Base-by-base conservation (phyloP, 768 basidiomycete species). In the Russula abietina region DNA sequence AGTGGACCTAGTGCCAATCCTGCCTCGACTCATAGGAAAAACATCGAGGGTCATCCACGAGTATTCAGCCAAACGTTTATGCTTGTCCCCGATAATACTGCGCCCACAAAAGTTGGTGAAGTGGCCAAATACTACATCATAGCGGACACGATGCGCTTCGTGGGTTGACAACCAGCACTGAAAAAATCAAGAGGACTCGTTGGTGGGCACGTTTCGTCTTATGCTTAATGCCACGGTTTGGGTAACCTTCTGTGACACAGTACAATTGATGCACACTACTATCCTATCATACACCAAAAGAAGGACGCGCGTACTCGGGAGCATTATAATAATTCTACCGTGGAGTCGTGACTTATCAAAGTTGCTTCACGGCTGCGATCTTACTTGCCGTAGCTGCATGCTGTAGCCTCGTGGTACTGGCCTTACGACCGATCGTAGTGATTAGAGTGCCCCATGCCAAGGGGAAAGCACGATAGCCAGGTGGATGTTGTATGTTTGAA, bases 11-110 rank as follows among this genome's bases (percentile, higher is more conserved):
- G 76, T 24, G 82, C 81, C 28, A 88, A 89, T 70, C 85, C 81
- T 33, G 72, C 76, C 48, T 78, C 80, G 1, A 77, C 80, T 16
- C 72, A 72, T 38, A 80, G 78, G 22, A 76, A 70, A 49, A 70
- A 61, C 12, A 69, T 86, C 19, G 91, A 93, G 59, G 88, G 84
- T 12, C 89, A 91, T 43, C 86, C 91, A 9, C 83, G 91, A 43
- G 89, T 92, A 55, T 93, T 93, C 74, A 87, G 87, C 19, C 91
- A 93, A 73, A 89, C 90, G 7, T 93, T 93, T 70, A 83, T 93
- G 77, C 84, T 93, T 39, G 83, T 87, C 11, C 89, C 89, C 4
- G 89, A 91, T 70, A 77, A 88, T 3, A 79, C 77, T 48, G 83
- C 86, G 33, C 79, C 87, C 3, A 79, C 84, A 19, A 85, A 85